Base-by-base conservation (phyloP, 345 rosid genomes). In the Tarenaya hassleriana region DNA sequence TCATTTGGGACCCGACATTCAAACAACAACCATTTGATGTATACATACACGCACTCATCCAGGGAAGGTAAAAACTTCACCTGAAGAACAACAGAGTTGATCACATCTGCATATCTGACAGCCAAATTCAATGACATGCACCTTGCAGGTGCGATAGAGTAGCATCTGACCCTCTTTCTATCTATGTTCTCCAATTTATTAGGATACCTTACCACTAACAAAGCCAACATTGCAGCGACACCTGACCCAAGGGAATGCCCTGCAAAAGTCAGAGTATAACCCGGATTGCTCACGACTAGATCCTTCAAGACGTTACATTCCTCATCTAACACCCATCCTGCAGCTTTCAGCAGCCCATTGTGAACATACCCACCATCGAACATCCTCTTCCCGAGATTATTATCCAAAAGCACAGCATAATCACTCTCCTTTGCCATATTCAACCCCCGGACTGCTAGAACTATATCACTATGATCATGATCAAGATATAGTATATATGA, bases 161-260 rank as follows among this genome's bases (percentile, higher is more conserved):
- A 92, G 76, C 98, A 80, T 61, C 98, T 77, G n/a, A 88, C 73
- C 68, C 94, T 80, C 57, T 67, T 77, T 56, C 95, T 76, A 17
- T 87, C 84, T 10, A 92, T 76, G 50, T 75, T 69, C 49, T 83
- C 95, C 67, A 84, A 61, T 68, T 75, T 79, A 64, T 77, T 82
- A 4, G 70, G 78, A 68, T 74, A 70, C 10, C 62, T 66, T 60
- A 73, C 90, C 54, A 74, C 88, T 38, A 85, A 77, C 69, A 88
- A 74, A 0, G 96, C 70, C 71, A 84, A 55, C 88, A 88, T 76
- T 8, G 98, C 74, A 1, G 94, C 96, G 5, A 88, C 98, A 54
- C 96, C 98, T 32, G 98, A 83, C 9, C 98, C 96, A 16, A 92
- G 82, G 27, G 98, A 85, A 71, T 92, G 98, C 10, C 96, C 98